A percentile compares a stretch with the other conserved stretches of the same genome.
These are phyloP conservation scores for Collybia sp. DNA, from an alignment of 768 basidiomycete genomes.

Conservation along the genomic window DNA sequence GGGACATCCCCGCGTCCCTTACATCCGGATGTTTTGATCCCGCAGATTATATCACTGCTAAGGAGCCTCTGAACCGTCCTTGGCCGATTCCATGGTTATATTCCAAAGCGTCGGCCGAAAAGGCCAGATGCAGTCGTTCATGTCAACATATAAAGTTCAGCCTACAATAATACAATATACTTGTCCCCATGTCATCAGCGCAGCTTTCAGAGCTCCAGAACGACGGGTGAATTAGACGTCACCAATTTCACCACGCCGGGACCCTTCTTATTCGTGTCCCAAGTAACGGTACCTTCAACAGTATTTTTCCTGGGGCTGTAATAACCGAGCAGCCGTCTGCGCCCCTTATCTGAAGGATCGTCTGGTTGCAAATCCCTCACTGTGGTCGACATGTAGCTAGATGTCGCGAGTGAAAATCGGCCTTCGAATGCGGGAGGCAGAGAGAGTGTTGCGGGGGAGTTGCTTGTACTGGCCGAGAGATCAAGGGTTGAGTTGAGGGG, in stretches of 20 bases:
- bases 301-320: not conserved
- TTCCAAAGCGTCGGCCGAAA: no score
- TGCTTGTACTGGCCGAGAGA: slow-evolving; percentile 24
- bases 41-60: no score
- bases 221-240: slow-evolving; percentile 12
- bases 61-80: no score
- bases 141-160: no score
- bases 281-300: slow-evolving; percentile 12
- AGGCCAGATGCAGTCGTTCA: no score
- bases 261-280: slow-evolving; percentile 12
- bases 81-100: no score
- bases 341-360: slow-evolving; percentile 19
- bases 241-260: slow-evolving; percentile 8
- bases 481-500: slow-evolving; percentile 31
- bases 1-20: no score
- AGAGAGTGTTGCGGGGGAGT: slow-evolving; percentile 24
- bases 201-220: slow-evolving; percentile 8
- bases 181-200: no score
- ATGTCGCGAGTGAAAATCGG: slow-evolving; percentile 16
- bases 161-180: no score
- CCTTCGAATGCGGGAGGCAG: slow-evolving; percentile 36
- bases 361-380: slow-evolving; percentile 4
- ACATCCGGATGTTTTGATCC: no score
- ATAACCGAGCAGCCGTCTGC: slow-evolving; percentile 11
- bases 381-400: slow-evolving; percentile 5